phyloP scores from a whole-genome alignment of 805 yeast genomes.

The Komagataella phaffii region DNA sequence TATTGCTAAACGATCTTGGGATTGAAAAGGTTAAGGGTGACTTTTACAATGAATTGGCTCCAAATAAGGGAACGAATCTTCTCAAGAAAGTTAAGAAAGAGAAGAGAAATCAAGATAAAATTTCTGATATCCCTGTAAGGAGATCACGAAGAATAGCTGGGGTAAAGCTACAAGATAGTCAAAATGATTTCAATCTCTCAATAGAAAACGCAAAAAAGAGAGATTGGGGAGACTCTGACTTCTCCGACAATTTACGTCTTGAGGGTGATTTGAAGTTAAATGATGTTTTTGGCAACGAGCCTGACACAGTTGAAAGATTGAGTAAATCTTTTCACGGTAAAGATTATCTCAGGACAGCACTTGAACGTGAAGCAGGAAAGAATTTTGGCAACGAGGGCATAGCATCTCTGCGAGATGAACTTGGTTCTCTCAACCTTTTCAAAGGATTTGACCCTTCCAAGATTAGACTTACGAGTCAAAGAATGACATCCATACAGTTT shows the following conservation, averaged over 20 bases:
- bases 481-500: slow-evolving; percentile 62
- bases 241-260: slow-evolving; percentile 41
- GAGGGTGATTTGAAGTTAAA: slow-evolving; percentile 51
- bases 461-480: slow-evolving; percentile 52
- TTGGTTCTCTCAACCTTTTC: slow-evolving; percentile 36
- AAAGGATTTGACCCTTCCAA: slow-evolving; percentile 54
- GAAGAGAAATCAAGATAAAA: slow-evolving; percentile 13
- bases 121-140: slow-evolving; percentile 40
- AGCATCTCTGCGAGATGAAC: slow-evolving; percentile 34
- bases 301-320: slow-evolving; percentile 15
- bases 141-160: slow-evolving; percentile 76
- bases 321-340: slow-evolving; percentile 46
- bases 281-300: slow-evolving; percentile 35
- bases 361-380: slow-evolving; percentile 17
- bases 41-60: slow-evolving; percentile 29
- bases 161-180: slow-evolving; percentile 39
- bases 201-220: slow-evolving; percentile 22
- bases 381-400: slow-evolving; percentile 29
- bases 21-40: slow-evolving; percentile 44
- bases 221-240: slow-evolving; percentile 23
- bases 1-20: slow-evolving; percentile 57
- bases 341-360: slow-evolving; percentile 49
- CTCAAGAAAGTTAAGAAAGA: slow-evolving; percentile 9
- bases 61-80: slow-evolving; percentile 4
- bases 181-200: slow-evolving; percentile 21